Percentiles rank a stretch among this genome's conserved stretches.
Conservation (phyloP, 371 early-diverging fungal genomes). For the Rhizopus microsporus region DNA sequence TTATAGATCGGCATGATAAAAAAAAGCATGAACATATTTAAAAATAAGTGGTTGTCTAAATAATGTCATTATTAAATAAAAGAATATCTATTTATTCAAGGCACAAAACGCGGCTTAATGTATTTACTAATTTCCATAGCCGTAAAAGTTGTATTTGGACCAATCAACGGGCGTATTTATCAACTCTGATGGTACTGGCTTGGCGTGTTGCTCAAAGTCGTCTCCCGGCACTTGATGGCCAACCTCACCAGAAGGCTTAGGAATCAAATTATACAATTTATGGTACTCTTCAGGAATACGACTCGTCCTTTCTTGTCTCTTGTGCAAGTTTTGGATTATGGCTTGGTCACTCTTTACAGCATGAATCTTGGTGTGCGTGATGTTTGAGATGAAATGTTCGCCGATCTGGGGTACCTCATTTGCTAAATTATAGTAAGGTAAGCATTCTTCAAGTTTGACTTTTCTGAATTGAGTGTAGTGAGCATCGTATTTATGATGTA, state of each 20-base stretch:
- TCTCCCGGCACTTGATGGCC: constrained; percentile 26
- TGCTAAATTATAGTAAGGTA: constrained; percentile 17
- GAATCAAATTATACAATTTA: constrained; percentile 27
- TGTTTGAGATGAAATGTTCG: constrained; percentile 14
- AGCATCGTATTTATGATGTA: constrained; percentile 36
- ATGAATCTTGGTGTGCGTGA: background rate
- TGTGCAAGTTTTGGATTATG: constrained; percentile 4
- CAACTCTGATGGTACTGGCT: constrained; percentile 31
- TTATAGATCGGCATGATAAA: background rate
- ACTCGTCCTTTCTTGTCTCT: background rate
- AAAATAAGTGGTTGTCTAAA: too few species aligned
- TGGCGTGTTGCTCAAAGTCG: constrained; percentile 27
- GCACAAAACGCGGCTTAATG: background rate
- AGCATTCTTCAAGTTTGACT: constrained; percentile 35
- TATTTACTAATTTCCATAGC: constrained; percentile 23
- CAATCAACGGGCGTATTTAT: constrained; percentile 23
- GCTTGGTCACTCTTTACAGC: constrained; percentile 1
- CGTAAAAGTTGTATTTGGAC: constrained; percentile 30
- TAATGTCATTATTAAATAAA: too few species aligned
- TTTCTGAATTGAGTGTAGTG: constrained; percentile 34
- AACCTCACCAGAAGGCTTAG: constrained; percentile 14
- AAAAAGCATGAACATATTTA: too few species aligned
- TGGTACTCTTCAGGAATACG: constrained; percentile 18
- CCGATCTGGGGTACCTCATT: constrained; percentile 36
- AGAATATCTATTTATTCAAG: background rate